Base-by-base conservation (phyloP, 192 early-diverging fungal species). In the Coemansia sp. region DNA sequence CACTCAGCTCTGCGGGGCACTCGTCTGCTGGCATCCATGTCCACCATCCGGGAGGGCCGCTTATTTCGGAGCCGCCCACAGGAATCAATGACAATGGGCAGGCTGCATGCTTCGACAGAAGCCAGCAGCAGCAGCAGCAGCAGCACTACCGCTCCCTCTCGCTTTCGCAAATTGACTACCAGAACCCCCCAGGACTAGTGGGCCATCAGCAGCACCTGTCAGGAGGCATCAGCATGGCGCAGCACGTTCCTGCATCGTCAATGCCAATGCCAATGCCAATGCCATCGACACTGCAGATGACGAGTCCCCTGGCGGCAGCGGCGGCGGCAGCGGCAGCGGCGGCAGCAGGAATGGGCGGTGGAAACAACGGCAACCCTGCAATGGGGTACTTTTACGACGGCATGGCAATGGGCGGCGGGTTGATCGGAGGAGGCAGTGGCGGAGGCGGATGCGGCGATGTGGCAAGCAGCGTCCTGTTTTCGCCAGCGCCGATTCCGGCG, bases 341-440 rank as follows among this genome's bases (percentile, higher is more conserved):
- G 6, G 69, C 62, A 1, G 53, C 43, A n/a, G 15, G 37, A 8
- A 23, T 50, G 2, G 50, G 15, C 60, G 43, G 58, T 0, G 32
- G 32, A 4, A 32, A 32, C 32, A 32, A 32, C 32, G 56, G 61
- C 63, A 45, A 67, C 48, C 61, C 74, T 16, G 64, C 64, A 16
- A 42, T 54, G 37, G 69, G 72, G 7, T 81, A 75, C 53, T 71
- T 72, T 40, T 81, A 81, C 70, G 67, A 75, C 15, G 60, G 56
- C 18, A 49, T 74, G 11, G 39, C 54, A 3, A 68, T 59, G 43
- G 62, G 41, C 50, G 21, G 44, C 6, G 12, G 43, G 37, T 12
- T 39, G 19, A 18, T 21, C 63, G 26, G 18, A 18, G 15, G 18
- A 26, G 56, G 56, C 56, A 56, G 32, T 59, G 57, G 15, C 57